Evolutionary conservation across 2,329 filamentous ascomycete genomes (phyloP), one percentile per base, ranked within the genome.

Genomic region (Cadophora luteo-olivacea): DNA sequence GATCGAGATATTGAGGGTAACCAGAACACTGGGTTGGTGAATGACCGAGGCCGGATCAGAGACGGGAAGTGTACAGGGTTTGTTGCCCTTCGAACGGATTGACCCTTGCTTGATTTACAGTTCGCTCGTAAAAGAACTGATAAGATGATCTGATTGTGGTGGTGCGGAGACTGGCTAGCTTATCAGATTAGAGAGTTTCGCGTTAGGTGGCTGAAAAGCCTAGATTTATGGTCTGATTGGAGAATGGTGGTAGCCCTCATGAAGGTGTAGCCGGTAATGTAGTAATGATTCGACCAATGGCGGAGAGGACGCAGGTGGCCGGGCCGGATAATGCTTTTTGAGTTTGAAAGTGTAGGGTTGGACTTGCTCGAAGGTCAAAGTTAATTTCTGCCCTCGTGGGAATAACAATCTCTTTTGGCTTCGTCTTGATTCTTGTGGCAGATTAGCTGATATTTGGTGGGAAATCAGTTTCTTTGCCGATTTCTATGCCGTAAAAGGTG

Each of bases 121-220:
- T 61, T 16, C n/a, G 36, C n/a, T 29, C 16, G 55, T 65, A 66
- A 63, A 63, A 67, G 66, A 70, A 66, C 32, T 66, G 67, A 69
- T 69, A 63, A 72, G 70, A 71, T 72, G 69, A 70, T 70, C 70
- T 70, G 70, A 70, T 70, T 66, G 41, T 38, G 38, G 3, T 61
- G 57, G 32, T 25, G 24, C 22, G 36, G 29, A 5, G 24, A 36
- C 22, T 36, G 24, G 22, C n/a, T 1, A 61, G 36, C 32, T 61
- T 61, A 61, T 61, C 57, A 61, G 57, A 61, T 61, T 32, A 22
- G 16, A 19, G 32, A n/a, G 52, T 29, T 33, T n/a, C 25, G 29
- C 5, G 6, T 19, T 32, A 6, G 52, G 52, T 55, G 52, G 52
- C 52, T 55, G 24, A 19, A 22, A 55, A 33, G 25, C 5, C 16